Percentiles rank a stretch among this genome's conserved stretches.
These are phyloP conservation scores for Elsinoe fawcettii DNA, from an alignment of 2,329 filamentous ascomycete genomes.

Conservation along the genomic window DNA sequence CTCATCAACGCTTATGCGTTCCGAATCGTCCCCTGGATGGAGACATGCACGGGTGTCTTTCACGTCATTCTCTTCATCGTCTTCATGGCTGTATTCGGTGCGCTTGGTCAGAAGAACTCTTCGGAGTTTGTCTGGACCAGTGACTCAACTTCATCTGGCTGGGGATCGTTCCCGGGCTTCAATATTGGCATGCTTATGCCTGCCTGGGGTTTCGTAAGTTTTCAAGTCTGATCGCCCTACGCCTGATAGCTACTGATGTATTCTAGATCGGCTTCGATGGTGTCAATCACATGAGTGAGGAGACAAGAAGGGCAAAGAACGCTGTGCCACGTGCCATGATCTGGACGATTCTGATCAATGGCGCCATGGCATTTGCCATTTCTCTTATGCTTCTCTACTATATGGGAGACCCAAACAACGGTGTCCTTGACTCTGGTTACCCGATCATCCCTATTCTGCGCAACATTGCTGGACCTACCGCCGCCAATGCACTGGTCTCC, in stretches of 20 bases:
- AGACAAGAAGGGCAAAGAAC: slow-evolving; percentile 20
- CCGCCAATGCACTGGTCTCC: slow-evolving; percentile 22
- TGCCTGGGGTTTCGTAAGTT: slow-evolving; percentile 24
- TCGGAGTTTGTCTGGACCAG: slow-evolving; percentile 22
- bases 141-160: slow-evolving; percentile 20
- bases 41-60: slow-evolving; percentile 21
- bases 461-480: slow-evolving; percentile 21
- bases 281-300: slow-evolving; percentile 21
- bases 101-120: slow-evolving; percentile 14
- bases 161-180: slow-evolving; percentile 22
- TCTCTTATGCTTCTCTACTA: slow-evolving; percentile 21
- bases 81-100: slow-evolving; percentile 21
- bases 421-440: slow-evolving; percentile 19
- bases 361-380: slow-evolving; percentile 21
- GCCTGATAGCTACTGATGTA: too few relatives aligned
- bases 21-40: slow-evolving; percentile 29
- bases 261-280: slow-evolving; percentile 10
- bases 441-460: slow-evolving; percentile 22
- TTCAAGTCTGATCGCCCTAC: too few relatives aligned
- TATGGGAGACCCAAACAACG: slow-evolving; percentile 19
- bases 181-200: slow-evolving; percentile 18
- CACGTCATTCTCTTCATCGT: slow-evolving; percentile 23
- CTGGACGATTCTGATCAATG: slow-evolving; percentile 22
- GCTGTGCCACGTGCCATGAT: slow-evolving; percentile 23
- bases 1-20: slow-evolving; percentile 31